Conservation (phyloP, 2,329 filamentous ascomycete species). For the Talaromyces islandicus region DNA sequence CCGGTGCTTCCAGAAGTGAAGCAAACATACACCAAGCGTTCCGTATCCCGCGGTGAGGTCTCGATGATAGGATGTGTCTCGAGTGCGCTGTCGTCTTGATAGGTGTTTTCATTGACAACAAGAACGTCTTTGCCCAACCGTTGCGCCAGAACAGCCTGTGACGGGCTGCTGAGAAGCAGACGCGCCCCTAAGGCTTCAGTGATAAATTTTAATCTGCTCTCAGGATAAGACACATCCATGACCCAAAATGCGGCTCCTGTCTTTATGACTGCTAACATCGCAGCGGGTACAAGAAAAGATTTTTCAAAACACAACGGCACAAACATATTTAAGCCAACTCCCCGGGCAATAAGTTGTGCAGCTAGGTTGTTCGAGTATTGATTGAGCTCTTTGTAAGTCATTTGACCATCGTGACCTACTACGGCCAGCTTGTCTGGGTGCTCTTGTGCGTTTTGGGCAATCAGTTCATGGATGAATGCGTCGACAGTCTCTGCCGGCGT, state of each 20-base stretch:
- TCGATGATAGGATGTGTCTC: neutral
- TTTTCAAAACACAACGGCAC: constrained; percentile 10
- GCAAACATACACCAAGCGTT: neutral
- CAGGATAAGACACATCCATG: constrained; percentile 3
- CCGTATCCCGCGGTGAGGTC: neutral
- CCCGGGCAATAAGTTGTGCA: neutral
- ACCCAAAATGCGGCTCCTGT: constrained; percentile 1
- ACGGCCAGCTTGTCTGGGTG: neutral
- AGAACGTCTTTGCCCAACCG: neutral
- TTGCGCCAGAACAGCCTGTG: neutral
- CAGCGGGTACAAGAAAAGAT: neutral
- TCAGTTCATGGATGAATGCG: constrained; percentile 5
- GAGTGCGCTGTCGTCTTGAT: neutral
- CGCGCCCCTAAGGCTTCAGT: neutral
- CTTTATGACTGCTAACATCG: constrained; percentile 8
- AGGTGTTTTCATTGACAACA: neutral
- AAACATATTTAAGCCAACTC: neutral
- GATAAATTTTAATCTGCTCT: neutral
- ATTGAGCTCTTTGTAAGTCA: constrained; percentile 3
- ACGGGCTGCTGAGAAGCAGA: neutral
- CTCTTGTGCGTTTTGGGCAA: neutral
- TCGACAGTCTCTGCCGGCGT: neutral
- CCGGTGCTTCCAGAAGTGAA: constrained; percentile 8
- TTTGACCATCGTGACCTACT: neutral
- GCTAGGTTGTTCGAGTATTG: neutral